phyloP scores from a whole-genome alignment of 2,329 filamentous ascomycete species.

The Pestalotiopsis sp. region DNA sequence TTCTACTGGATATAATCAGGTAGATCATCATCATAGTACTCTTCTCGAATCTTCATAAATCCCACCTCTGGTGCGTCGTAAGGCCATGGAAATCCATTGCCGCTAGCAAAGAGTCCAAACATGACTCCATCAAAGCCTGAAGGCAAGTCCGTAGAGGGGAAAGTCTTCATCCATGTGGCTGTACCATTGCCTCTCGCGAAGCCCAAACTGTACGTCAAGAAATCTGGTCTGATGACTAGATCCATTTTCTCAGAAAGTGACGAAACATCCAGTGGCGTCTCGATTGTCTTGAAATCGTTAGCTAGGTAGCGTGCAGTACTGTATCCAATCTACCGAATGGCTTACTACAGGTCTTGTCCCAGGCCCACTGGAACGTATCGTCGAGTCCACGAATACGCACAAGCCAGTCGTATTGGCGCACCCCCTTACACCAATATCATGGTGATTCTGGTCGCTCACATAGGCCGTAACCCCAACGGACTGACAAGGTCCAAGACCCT shows the following conservation, averaged over 20 bases:
- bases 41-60: neutral
- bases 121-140: neutral
- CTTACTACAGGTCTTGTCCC: neutral
- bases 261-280: neutral
- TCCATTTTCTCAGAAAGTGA: slow-evolving; percentile 15
- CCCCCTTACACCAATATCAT: slow-evolving; percentile 29
- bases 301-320: neutral
- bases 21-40: neutral
- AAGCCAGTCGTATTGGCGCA: slow-evolving; percentile 23
- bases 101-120: slow-evolving; percentile 1
- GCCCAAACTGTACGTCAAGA: slow-evolving; percentile 24
- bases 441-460: slow-evolving; percentile 27
- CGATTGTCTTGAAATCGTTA: neutral
- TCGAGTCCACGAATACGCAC: slow-evolving; percentile 1
- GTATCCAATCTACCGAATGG: no score
- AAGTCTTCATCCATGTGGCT: neutral
- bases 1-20: neutral
- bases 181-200: slow-evolving; percentile 17
- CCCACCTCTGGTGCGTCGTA: slow-evolving; percentile 3
- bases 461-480: slow-evolving; percentile 30
- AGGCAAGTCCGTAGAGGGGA: neutral
- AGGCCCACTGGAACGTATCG: slow-evolving; percentile 6
- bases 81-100: slow-evolving; percentile 2
- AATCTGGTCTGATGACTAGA: slow-evolving; percentile 26
- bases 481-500: slow-evolving; percentile 21